Evolutionary conservation across 1,139 yeast genomes (phyloP), one percentile per base, ranked within the genome.

Genomic region (Debaryomycetaceae sp.): DNA sequence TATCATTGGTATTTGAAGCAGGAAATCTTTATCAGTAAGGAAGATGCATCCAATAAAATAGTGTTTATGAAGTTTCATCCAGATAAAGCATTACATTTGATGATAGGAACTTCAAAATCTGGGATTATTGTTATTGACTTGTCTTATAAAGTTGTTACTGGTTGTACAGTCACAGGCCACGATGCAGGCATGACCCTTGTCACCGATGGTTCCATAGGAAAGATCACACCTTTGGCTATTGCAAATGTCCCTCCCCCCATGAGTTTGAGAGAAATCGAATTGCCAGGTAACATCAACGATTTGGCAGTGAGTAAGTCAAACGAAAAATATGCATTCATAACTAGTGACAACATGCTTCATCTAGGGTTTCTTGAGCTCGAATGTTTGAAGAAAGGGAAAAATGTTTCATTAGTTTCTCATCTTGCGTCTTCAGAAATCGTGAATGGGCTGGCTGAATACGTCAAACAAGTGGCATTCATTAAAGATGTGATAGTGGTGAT

Each of bases 231-330:
- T 0, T 71, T 95, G 36, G 75, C 86, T 0, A 63, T 84, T 34
- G 97, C 97, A 1, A 89, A 84, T 60, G 95, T 90, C 5, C 99
- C 99, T 3, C 99, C 99, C 1, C 99, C 99, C 37, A 81, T 88
- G 59, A 77, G 89, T 36, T 86, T 77, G 61, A 75, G 96, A 49
- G 87, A 83, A 41, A 64, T 86, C 40, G 77, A 76, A 13, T 66
- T 83, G 8, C 54, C 45, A 1, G 71, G 65, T 2, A 76, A 79
- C 45, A 81, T 90, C 9, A 65, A 75, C 23, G 89, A 85, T 56
- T 76, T 80, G 44, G 84, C 95, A 0, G 78, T 84, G 2, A 79
- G 84, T 49, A 65, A 73, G 38, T 68, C 81, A n/a, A 87, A 86
- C 60, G 76, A 76, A 43, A 56, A 62, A 5, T 76, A 78, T 55